Base-by-base conservation (phyloP, 1,284 basidiomycete species). In the Sphagnurus paluster region DNA sequence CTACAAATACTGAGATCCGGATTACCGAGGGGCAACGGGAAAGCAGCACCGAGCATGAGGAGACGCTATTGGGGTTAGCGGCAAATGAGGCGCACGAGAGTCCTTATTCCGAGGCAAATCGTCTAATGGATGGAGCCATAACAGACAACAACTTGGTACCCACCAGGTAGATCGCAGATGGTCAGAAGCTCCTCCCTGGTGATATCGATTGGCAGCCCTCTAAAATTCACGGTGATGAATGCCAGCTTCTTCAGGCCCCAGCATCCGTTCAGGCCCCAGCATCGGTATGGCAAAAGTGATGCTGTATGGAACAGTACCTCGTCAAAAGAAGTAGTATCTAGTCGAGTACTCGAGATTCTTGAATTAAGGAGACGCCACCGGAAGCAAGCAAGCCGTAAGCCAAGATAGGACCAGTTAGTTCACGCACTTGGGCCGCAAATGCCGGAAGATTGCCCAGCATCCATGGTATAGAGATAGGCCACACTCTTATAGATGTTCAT, bases 391-490 rank as follows among this genome's bases (percentile, higher is more conserved):
- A 30, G 39, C 52, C 48, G 50, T 48, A 24, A 25, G 33, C n/a
- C 29, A 39, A 42, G 23, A 30, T 45, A 14, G 37, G 25, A 35
- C 35, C 25, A 33, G 23, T 32, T 19, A 35, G 28, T 25, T 16
- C 24, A 29, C 14, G 36, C 16, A 16, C n/a, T 26, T 32, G 20
- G 7, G 34, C 54, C 49, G 49, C 28, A 39, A 46, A 53, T 41
- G 42, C 52, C 52, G 45, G 39, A 38, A 28, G 26, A 34, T 30
- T 48, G 45, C 43, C 44, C 45, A 40, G 25, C 21, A 34, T 43
- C 30, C 29, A 34, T 7, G 39, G 46, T 25, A 25, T 42, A n/a
- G 25, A 29, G 32, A 36, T 47, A n/a, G 26, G 13, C 37, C 30
- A 21, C 25, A 24, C 38, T 39, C 25, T 33, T 33, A 28, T 10